Conservation (phyloP, 768 basidiomycete species). For the Kwoniella sp. region DNA sequence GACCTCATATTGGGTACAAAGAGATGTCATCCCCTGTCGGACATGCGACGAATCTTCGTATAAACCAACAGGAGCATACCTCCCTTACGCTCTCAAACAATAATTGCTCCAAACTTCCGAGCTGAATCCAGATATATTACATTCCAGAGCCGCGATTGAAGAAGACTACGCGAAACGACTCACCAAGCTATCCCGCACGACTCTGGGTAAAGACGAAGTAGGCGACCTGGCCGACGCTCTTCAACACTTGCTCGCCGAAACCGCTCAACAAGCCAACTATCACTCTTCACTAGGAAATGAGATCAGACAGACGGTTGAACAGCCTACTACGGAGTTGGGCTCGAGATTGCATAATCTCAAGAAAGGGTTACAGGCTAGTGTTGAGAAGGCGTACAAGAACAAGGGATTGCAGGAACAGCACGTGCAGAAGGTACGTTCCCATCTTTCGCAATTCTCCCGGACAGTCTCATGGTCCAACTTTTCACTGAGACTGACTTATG, state of each 20-base stretch:
- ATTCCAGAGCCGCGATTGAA: conserved; percentile 84
- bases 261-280: conserved; percentile 73
- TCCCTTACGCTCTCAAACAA: too few species aligned
- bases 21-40: not conserved
- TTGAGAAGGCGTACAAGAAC: conserved; percentile 88
- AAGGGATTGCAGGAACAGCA: conserved; percentile 84
- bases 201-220: conserved; percentile 85
- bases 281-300: conserved; percentile 75
- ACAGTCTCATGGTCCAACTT: not conserved
- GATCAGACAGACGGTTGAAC: conserved; percentile 74
- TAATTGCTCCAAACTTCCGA: too few species aligned
- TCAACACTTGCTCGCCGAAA: conserved; percentile 77
- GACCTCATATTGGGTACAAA: not conserved
- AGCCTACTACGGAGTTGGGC: conserved; percentile 39
- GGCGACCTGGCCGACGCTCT: conserved; percentile 82
- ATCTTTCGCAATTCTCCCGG: not conserved
- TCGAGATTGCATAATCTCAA: conserved; percentile 45
- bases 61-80: too few species aligned
- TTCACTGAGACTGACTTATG: not conserved
- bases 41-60: not conserved
- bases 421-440: conserved; percentile 65
- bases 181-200: conserved; percentile 71
- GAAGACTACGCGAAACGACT: conserved; percentile 92
- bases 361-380: conserved; percentile 62
- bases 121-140: too few species aligned